Base-by-base conservation (phyloP, 805 yeast species). In the Candida namnaoensis region DNA sequence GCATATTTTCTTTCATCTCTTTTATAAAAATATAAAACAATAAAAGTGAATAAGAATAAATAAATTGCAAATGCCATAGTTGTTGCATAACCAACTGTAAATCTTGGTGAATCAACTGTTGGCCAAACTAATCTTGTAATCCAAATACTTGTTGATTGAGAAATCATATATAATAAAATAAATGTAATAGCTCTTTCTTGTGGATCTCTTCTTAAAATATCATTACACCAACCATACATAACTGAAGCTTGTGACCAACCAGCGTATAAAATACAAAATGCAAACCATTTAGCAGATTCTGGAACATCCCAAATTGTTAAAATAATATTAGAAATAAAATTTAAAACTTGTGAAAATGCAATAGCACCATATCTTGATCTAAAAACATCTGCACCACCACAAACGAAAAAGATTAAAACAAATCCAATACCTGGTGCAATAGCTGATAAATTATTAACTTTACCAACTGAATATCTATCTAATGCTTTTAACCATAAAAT, bases 221-320 rank as follows among this genome's bases (percentile, higher is more conserved):
- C 80, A 47, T 74, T 74, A 41, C 70, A 71, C 80, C 81, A 77
- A 14, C 77, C 67, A 52, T 76, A 78, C 13, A 76, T 55, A 1
- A 73, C 76, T 0, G 82, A 76, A 1, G 82, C 80, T 70, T 71
- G 72, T 10, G 81, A 76, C 74, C 78, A 71, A 7, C 79, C 80
- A 43, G 71, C 68, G 54, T 74, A 77, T 45, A 72, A 78, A 35
- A 76, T 55, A 50, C 74, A 66, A 58, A 68, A 78, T 1, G 79
- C 83, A 59, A 74, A 77, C 80, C 81, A 76, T 50, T 74, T 77
- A 5, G 76, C 78, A 8, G 66, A 49, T 47, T 73, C 74, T 2
- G 72, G 66, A 8, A 78, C 74, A 38, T 70, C 38, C 82, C 83
- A 78, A 9, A 68, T 71, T 2, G 80, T 76, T 41, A 78, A 58